These are phyloP conservation scores for Rhizopogon sp. DNA, from an alignment of 768 basidiomycete species.

Conservation along the genomic window DNA sequence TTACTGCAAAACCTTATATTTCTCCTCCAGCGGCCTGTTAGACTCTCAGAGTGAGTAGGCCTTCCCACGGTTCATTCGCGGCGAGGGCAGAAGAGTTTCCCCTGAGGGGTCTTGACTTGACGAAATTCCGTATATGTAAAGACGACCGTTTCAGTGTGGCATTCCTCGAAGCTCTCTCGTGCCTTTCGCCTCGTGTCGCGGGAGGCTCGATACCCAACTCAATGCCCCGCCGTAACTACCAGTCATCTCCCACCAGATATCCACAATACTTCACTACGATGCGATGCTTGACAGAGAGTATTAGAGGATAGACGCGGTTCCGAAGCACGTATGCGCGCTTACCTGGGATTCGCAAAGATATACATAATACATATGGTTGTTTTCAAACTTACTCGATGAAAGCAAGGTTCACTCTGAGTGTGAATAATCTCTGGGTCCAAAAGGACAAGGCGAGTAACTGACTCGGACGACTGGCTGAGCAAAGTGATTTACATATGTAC, in stretches of 20 bases:
- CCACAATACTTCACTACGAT: background rate
- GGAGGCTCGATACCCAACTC: background rate
- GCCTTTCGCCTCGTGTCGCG: background rate
- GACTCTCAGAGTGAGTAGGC: background rate
- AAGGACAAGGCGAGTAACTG: too few relatives aligned
- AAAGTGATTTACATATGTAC: too few relatives aligned
- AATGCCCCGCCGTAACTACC: background rate
- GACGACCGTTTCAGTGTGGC: background rate
- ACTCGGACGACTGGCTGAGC: too few relatives aligned
- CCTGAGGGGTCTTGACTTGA: background rate
- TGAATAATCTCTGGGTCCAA: too few relatives aligned
- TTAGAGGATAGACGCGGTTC: background rate
- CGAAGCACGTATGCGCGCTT: too few relatives aligned
- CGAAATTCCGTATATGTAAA: background rate
- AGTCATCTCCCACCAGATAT: background rate
- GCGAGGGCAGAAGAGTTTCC: background rate
- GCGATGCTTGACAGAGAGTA: background rate
- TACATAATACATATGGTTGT: too few relatives aligned
- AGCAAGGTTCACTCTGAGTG: too few relatives aligned
- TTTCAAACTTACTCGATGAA: too few relatives aligned
- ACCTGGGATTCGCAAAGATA: too few relatives aligned
- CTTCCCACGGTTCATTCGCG: background rate
- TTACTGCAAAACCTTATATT: background rate
- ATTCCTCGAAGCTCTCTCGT: background rate
- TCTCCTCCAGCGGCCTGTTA: background rate